Evolutionary conservation across 345 rosid species (phyloP).

Genomic region (Pistacia atlantica): DNA sequence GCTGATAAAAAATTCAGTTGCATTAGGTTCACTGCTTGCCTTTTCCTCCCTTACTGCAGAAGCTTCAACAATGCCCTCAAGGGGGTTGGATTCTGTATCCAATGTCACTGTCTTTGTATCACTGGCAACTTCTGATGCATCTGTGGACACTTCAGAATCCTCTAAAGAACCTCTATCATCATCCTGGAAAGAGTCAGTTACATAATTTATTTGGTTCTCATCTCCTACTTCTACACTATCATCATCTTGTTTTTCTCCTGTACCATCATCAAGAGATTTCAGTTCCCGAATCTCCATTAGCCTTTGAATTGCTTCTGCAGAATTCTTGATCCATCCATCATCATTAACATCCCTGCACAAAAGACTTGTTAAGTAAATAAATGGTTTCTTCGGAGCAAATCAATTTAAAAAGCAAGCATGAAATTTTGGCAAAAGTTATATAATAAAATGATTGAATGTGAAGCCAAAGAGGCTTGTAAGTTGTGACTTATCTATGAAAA

Average conservation of each 20-base stretch:
- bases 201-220: slow-evolving; percentile 20
- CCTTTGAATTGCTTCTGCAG: slow-evolving; percentile 46
- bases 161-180: slow-evolving; percentile 18
- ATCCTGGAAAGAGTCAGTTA: slow-evolving; percentile 23
- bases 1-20: not conserved
- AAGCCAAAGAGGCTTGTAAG: not conserved
- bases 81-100: slow-evolving; percentile 12
- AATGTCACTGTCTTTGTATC: not conserved
- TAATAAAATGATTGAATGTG: not conserved
- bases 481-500: not conserved
- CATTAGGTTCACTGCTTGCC: not conserved
- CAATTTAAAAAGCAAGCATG: not conserved
- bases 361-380: not conserved
- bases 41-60: slow-evolving; percentile 3
- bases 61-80: not conserved
- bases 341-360: slow-evolving; percentile 29
- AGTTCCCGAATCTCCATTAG: slow-evolving; percentile 34
- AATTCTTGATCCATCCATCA: slow-evolving; percentile 38
- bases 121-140: slow-evolving; percentile 15
- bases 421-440: not conserved
- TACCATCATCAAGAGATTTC: not conserved
- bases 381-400: not conserved
- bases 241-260: slow-evolving; percentile 10
- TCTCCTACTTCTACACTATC: slow-evolving; percentile 14
- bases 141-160: slow-evolving; percentile 12